phyloP scores from a whole-genome alignment of 805 yeast species.

The Kluyveromyces dobzhanskii region DNA sequence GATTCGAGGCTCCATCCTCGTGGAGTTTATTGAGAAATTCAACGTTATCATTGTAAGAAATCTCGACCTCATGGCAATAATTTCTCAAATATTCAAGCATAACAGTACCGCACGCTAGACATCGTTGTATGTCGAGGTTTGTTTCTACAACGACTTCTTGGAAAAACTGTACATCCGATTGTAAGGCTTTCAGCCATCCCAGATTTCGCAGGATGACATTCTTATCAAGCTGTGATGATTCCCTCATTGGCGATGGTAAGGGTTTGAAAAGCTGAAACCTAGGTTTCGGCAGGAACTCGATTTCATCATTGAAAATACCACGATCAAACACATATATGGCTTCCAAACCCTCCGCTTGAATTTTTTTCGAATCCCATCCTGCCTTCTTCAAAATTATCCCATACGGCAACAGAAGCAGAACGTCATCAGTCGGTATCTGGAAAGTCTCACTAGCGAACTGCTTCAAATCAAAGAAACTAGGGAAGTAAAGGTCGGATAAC shows the following conservation, averaged over 20 bases:
- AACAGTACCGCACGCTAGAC: conserved; percentile 40
- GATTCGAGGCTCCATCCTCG: conserved; percentile 34
- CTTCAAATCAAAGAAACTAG: conserved; percentile 35
- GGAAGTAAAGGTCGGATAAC: conserved; percentile 20
- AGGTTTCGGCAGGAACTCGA: conserved; percentile 5
- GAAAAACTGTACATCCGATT: conserved; percentile 33
- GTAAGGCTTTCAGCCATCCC: conserved; percentile 45
- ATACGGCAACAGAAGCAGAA: conserved; percentile 52
- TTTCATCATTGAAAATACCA: conserved; percentile 38
- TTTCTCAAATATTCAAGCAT: conserved; percentile 42
- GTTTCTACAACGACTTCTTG: conserved; percentile 24
- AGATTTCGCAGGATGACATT: conserved; percentile 23
- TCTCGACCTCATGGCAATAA: conserved; percentile 43
- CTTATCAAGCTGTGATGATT: conserved; percentile 10
- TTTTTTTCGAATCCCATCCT: conserved; percentile 36
- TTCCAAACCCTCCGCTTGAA: background rate
- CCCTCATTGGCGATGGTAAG: conserved; percentile 30
- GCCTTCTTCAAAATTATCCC: conserved; percentile 47
- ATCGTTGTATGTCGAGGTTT: conserved; percentile 30
- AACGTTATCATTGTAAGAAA: conserved; percentile 33
- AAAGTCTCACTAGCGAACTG: conserved; percentile 34
- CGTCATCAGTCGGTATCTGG: conserved; percentile 33
- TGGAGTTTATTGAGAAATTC: conserved; percentile 33
- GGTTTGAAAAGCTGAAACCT: conserved; percentile 24
- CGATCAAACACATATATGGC: conserved; percentile 51